These are phyloP conservation scores for Dendrobium nobile DNA, from an alignment of 106 monocot species.

Conservation along the genomic window DNA sequence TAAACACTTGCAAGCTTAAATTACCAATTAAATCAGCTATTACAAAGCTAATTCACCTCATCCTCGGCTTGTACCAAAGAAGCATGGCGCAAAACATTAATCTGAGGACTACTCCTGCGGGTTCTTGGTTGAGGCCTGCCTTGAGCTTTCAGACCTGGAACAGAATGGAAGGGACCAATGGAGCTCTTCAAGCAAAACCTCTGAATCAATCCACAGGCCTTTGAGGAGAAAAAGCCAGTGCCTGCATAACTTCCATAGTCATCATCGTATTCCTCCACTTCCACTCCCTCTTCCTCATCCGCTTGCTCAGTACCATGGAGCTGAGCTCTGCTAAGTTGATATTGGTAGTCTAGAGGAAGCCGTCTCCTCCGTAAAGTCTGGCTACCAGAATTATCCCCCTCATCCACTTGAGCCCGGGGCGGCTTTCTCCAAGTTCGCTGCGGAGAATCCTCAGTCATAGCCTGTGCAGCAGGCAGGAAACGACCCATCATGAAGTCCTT, in stretches of 20 bases:
- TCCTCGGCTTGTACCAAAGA: background rate
- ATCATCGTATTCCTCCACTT: conserved; percentile 23
- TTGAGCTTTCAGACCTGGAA: conserved; percentile 28
- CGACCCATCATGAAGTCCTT: conserved; percentile 66
- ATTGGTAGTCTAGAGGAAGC: conserved; percentile 7
- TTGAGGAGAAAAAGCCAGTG: conserved; percentile 13
- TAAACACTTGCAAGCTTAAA: background rate
- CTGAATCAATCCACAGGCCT: conserved; percentile 52
- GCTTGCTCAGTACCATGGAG: background rate
- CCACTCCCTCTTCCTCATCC: background rate
- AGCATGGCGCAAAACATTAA: background rate
- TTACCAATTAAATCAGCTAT: background rate
- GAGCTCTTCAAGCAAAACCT: conserved; percentile 38
- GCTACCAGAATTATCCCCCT: background rate
- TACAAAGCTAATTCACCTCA: background rate
- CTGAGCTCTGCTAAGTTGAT: background rate
- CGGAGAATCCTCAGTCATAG: conserved; percentile 34
- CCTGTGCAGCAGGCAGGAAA: conserved; percentile 74
- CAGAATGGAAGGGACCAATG: conserved; percentile 37
- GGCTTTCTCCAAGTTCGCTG: conserved; percentile 7
- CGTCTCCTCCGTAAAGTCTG: conserved; percentile 6
- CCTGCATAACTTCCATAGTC: conserved; percentile 12
- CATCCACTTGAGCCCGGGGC: background rate
- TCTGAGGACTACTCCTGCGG: background rate
- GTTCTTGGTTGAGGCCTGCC: conserved; percentile 7